Evolutionary conservation across 192 early-diverging fungal species (phyloP).

Genomic region (Piromyces finnis): DNA sequence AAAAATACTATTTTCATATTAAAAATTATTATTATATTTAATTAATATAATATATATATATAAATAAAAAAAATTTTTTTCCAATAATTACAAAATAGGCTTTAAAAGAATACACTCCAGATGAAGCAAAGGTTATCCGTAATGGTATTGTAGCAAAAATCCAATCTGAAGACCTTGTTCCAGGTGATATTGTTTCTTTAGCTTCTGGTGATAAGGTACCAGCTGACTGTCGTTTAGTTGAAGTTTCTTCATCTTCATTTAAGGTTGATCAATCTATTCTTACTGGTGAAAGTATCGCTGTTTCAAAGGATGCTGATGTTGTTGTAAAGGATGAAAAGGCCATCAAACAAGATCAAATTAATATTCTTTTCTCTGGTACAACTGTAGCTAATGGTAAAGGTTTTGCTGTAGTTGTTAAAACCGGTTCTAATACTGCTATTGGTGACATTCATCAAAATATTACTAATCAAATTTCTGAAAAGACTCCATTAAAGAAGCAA

Average conservation of each 20-base stretch:
- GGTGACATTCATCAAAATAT: slow-evolving; percentile 87
- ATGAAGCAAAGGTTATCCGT: slow-evolving; percentile 81
- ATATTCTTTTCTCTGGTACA: slow-evolving; percentile 95
- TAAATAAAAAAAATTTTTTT: too few species aligned
- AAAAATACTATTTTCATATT: too few species aligned
- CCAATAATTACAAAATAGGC: slow-evolving; percentile 30
- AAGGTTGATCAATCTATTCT: slow-evolving; percentile 86
- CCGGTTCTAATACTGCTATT: slow-evolving; percentile 78
- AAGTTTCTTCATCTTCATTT: slow-evolving; percentile 69
- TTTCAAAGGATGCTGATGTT: slow-evolving; percentile 53
- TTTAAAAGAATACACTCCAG: slow-evolving; percentile 86
- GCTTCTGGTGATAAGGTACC: slow-evolving; percentile 91
- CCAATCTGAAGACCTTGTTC: slow-evolving; percentile 63
- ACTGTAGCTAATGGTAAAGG: slow-evolving; percentile 85
- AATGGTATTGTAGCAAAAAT: slow-evolving; percentile 48
- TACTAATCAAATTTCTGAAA: slow-evolving; percentile 62
- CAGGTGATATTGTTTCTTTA: slow-evolving; percentile 89
- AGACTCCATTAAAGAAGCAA: slow-evolving; percentile 87
- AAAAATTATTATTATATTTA: too few species aligned
- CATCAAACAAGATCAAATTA: slow-evolving; percentile 90
- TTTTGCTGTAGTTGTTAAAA: slow-evolving; percentile 67
- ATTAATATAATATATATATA: too few species aligned
- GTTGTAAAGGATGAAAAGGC: slow-evolving; percentile 48
- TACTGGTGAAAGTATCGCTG: slow-evolving; percentile 88
- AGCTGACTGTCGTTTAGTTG: slow-evolving; percentile 75